Evolutionary conservation across 768 basidiomycete genomes (phyloP).

Genomic region (Strobilomyces echinocephalus): DNA sequence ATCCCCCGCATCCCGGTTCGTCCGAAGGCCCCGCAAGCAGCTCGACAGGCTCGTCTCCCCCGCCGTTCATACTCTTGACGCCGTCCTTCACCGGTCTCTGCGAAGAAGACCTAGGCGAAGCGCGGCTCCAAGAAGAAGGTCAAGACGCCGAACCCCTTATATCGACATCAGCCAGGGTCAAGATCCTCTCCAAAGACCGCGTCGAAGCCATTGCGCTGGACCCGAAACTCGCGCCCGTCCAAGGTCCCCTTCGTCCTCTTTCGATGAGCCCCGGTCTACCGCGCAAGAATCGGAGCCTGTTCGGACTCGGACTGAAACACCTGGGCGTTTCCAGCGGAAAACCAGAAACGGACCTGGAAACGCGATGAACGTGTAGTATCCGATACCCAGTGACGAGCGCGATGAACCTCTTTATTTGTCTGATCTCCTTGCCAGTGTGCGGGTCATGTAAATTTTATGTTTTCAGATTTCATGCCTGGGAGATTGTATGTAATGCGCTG

Average conservation of each 20-base stretch:
- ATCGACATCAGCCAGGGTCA: slow-evolving; percentile 13
- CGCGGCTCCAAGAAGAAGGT: not conserved
- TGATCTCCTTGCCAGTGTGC: not conserved
- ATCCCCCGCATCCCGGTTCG: slow-evolving; percentile 1
- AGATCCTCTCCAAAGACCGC: slow-evolving; percentile 22
- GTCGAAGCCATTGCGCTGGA: slow-evolving; percentile 25
- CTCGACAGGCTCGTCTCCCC: slow-evolving; percentile 8
- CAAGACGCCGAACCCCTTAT: not conserved
- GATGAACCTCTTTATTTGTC: not conserved
- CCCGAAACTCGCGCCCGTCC: slow-evolving; percentile 32
- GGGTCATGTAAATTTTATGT: slow-evolving; percentile 11
- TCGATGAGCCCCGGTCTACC: slow-evolving; percentile 21
- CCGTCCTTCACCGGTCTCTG: slow-evolving; percentile 13
- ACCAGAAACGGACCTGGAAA: not conserved
- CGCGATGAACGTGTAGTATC: not conserved
- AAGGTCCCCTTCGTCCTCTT: slow-evolving; percentile 29
- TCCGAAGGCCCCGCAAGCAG: slow-evolving; percentile 8
- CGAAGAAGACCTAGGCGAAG: not conserved
- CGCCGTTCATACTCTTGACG: slow-evolving; percentile 10
- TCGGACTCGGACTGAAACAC: slow-evolving; percentile 19
- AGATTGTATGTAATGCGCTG: not conserved
- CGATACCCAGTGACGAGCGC: not conserved
- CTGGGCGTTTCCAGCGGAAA: not conserved
- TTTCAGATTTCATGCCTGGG: slow-evolving; percentile 7
- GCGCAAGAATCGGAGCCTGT: slow-evolving; percentile 15